phyloP scores from a whole-genome alignment of 75 land plant species.

The Pinus taeda region DNA sequence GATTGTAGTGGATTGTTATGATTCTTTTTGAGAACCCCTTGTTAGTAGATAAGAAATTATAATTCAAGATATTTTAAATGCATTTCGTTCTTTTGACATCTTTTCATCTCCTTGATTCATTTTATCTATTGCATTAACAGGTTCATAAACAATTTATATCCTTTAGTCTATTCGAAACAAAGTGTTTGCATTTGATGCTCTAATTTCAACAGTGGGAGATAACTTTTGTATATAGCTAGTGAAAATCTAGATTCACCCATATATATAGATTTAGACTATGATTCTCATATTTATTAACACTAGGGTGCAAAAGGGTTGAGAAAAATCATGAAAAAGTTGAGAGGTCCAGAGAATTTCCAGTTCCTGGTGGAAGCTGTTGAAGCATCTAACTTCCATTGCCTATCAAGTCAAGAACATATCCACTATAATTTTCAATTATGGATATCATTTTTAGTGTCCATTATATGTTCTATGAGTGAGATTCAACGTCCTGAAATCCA shows the following conservation, averaged over 20 bases:
- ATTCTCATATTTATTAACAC: slow-evolving; percentile 47
- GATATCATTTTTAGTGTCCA: no score
- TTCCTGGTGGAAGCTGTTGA: slow-evolving; percentile 18
- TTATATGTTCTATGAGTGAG: not conserved
- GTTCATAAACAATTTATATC: slow-evolving; percentile 36
- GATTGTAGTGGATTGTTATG: slow-evolving; percentile 65
- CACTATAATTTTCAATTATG: not conserved
- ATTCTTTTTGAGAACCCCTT: slow-evolving; percentile 16
- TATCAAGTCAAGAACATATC: slow-evolving; percentile 31
- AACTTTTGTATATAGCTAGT: slow-evolving; percentile 37
- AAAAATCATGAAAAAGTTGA: slow-evolving; percentile 18
- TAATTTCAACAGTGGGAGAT: slow-evolving; percentile 71
- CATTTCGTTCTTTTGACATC: not conserved
- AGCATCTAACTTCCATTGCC: slow-evolving; percentile 34
- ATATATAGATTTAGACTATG: slow-evolving; percentile 49
- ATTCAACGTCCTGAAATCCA: not conserved
- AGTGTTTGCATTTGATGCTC: slow-evolving; percentile 52
- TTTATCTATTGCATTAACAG: slow-evolving; percentile 49
- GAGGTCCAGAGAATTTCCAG: slow-evolving; percentile 21
- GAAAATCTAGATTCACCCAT: slow-evolving; percentile 19
- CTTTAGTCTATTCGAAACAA: slow-evolving; percentile 27
- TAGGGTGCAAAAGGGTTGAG: slow-evolving; percentile 52
- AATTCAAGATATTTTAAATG: slow-evolving; percentile 29
- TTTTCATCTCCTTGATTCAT: slow-evolving; percentile 31
- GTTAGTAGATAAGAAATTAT: slow-evolving; percentile 11